Conservation (phyloP, 257 asterid genomes). For the Echites panduratus region DNA sequence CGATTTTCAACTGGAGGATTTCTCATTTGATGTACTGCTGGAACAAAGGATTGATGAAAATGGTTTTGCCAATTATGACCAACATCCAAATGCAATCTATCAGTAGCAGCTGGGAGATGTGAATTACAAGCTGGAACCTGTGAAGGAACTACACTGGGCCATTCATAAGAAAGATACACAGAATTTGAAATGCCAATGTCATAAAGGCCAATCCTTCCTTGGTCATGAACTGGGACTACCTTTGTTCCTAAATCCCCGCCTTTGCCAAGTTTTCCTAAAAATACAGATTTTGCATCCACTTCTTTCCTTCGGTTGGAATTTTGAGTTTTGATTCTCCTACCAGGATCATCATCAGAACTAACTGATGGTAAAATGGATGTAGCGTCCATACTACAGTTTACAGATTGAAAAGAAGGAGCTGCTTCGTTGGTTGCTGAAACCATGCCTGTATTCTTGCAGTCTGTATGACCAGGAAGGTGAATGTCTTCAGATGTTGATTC, state of each 20-base stretch:
- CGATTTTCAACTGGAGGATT: slow-evolving; percentile 64
- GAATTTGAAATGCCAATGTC: slow-evolving; percentile 56
- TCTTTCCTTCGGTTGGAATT: slow-evolving; percentile 25
- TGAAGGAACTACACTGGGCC: slow-evolving; percentile 77
- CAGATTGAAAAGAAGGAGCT: slow-evolving; percentile 27
- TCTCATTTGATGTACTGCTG: slow-evolving; percentile 59
- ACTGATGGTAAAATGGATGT: slow-evolving; percentile 30
- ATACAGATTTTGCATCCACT: slow-evolving; percentile 21
- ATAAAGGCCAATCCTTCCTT: slow-evolving; percentile 44
- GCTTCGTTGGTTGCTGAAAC: slow-evolving; percentile 26
- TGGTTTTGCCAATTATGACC: slow-evolving; percentile 85
- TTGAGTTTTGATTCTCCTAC: slow-evolving; percentile 17
- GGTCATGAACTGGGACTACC: slow-evolving; percentile 40
- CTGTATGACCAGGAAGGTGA: slow-evolving; percentile 26
- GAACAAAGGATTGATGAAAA: slow-evolving; percentile 74
- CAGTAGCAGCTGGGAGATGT: slow-evolving; percentile 87
- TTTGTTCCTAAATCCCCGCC: slow-evolving; percentile 36
- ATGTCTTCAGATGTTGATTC: slow-evolving; percentile 15
- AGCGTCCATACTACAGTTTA: slow-evolving; percentile 25
- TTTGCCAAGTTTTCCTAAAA: slow-evolving; percentile 37
- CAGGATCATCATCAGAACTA: slow-evolving; percentile 29
- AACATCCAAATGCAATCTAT: slow-evolving; percentile 95
- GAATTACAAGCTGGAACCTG: slow-evolving; percentile 47
- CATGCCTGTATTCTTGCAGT: slow-evolving; percentile 22
- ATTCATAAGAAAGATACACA: slow-evolving; percentile 75